phyloP scores from a whole-genome alignment of 2,329 filamentous ascomycete species.

The Ceratocystiopsis minuta region DNA sequence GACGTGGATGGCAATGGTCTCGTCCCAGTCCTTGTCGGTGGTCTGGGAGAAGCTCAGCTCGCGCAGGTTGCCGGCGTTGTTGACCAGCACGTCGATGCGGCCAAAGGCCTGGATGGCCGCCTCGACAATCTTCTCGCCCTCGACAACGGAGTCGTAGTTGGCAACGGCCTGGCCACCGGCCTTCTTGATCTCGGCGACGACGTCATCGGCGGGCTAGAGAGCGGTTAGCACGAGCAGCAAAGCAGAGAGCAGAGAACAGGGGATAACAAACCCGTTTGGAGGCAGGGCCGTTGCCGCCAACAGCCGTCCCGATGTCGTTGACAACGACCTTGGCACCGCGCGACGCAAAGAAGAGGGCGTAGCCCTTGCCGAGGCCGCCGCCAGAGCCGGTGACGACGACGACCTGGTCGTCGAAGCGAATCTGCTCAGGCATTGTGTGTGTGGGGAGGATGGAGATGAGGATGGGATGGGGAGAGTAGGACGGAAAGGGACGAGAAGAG shows the following conservation, averaged over 20 bases:
- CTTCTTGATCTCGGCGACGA: conserved; percentile 67
- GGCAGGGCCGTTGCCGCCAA: conserved; percentile 1
- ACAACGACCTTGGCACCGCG: conserved; percentile 65
- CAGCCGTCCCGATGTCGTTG: conserved; percentile 83
- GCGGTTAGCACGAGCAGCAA: not conserved
- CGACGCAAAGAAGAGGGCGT: conserved; percentile 77
- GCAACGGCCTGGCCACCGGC: conserved; percentile 89
- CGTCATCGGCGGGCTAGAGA: conserved; percentile 57
- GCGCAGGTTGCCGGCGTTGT: conserved; percentile 91
- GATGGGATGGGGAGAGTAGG: not conserved
- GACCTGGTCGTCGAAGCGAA: conserved; percentile 75
- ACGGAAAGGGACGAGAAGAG: not conserved
- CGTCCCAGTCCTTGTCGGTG: conserved; percentile 91
- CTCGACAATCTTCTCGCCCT: conserved; percentile 87
- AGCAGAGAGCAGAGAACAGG: too few species aligned
- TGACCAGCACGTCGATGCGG: conserved; percentile 86
- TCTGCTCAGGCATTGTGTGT: conserved; percentile 37
- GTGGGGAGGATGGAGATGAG: not conserved
- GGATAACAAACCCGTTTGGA: conserved; percentile 2
- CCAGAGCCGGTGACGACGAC: conserved; percentile 78
- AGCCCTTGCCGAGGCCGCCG: conserved; percentile 65
- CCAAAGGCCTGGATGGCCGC: conserved; percentile 67
- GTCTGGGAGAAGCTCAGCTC: conserved; percentile 98
- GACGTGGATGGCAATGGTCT: conserved; percentile 84
- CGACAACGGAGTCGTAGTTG: conserved; percentile 91